Evolutionary conservation across 768 basidiomycete species (phyloP).

Genomic region (Boletellus emodensis): DNA sequence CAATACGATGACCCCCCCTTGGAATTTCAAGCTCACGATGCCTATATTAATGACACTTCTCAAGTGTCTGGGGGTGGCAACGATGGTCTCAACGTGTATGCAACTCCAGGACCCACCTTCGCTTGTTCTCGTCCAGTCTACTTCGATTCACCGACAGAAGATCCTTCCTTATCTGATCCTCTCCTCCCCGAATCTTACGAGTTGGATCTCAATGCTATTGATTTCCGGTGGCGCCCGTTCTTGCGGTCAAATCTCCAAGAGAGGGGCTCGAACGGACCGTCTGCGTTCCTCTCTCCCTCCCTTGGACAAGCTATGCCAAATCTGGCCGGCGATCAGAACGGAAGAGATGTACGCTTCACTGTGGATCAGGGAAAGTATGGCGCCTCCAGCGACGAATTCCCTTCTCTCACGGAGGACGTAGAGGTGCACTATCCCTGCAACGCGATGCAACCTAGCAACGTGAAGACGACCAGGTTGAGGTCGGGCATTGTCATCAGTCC

Average conservation of each 20-base stretch:
- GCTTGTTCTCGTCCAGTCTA: conserved; percentile 35
- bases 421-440: conserved; percentile 6
- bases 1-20: conserved; percentile 10
- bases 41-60: neutral
- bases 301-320: conserved; percentile 5
- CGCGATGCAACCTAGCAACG: conserved; percentile 9
- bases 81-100: conserved; percentile 27
- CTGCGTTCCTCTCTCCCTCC: neutral
- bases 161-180: conserved; percentile 40
- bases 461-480: neutral
- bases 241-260: conserved; percentile 24
- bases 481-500: neutral
- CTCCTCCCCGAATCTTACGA: conserved; percentile 34
- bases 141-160: conserved; percentile 52
- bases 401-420: conserved; percentile 6
- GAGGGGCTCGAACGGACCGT: neutral
- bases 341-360: conserved; percentile 9
- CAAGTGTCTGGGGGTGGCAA: conserved; percentile 2
- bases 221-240: conserved; percentile 59
- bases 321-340: conserved; percentile 15
- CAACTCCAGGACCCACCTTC: conserved; percentile 48
- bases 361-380: conserved; percentile 8
- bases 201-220: conserved; percentile 39
- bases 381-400: conserved; percentile 11
- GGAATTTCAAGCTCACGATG: conserved; percentile 9